Evolutionary conservation across 1,139 yeast species (phyloP).

Genomic region (Yamadazyma dushanensis): DNA sequence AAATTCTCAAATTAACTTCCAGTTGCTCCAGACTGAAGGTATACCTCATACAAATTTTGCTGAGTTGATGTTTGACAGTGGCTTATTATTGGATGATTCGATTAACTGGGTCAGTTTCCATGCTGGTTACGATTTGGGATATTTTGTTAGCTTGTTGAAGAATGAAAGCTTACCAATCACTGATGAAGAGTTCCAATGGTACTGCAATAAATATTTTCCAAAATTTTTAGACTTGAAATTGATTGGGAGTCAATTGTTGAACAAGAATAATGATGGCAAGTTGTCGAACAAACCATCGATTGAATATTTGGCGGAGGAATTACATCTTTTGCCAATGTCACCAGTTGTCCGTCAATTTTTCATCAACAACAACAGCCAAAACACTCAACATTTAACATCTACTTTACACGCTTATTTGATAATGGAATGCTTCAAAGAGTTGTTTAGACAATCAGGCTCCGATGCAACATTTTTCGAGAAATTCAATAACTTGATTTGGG

Average conservation of each 20-base stretch:
- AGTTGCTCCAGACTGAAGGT: slow-evolving; percentile 73
- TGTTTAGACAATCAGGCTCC: slow-evolving; percentile 44
- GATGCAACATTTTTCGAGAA: slow-evolving; percentile 37
- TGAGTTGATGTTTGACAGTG: slow-evolving; percentile 82
- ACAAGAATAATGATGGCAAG: slow-evolving; percentile 20
- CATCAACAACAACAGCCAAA: slow-evolving; percentile 32
- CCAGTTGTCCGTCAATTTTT: slow-evolving; percentile 52
- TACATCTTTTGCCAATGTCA: slow-evolving; percentile 52
- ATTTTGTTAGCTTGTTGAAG: slow-evolving; percentile 73
- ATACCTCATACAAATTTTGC: slow-evolving; percentile 81
- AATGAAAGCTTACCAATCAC: slow-evolving; percentile 79
- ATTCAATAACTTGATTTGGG: slow-evolving; percentile 56
- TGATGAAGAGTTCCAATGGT: slow-evolving; percentile 75
- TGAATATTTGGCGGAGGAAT: slow-evolving; percentile 57
- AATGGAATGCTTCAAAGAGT: slow-evolving; percentile 57
- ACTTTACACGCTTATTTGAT: slow-evolving; percentile 55
- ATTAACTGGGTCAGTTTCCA: slow-evolving; percentile 92
- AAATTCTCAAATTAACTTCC: slow-evolving; percentile 83
- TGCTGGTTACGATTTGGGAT: slow-evolving; percentile 94
- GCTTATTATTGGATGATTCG: slow-evolving; percentile 70
- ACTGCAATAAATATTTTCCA: slow-evolving; percentile 76
- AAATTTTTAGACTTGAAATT: slow-evolving; percentile 81
- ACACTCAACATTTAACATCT: slow-evolving; percentile 45
- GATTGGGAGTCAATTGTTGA: slow-evolving; percentile 57
- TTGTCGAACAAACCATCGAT: slow-evolving; percentile 43